Base-by-base conservation (phyloP, 2,329 filamentous ascomycete species). In the Ilyonectria sp. region DNA sequence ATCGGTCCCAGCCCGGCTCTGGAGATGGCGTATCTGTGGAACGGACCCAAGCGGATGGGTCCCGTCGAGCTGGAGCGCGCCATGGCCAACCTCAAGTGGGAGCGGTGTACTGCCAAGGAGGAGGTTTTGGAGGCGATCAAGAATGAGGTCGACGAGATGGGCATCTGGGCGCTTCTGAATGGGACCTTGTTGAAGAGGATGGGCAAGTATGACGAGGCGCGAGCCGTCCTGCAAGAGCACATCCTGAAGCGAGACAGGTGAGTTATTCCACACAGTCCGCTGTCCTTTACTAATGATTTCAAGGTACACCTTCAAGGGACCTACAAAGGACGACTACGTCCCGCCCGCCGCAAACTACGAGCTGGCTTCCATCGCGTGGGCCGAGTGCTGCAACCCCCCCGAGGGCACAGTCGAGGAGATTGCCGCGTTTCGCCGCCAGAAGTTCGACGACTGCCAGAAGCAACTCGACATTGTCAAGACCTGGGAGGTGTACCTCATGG, bases 11-110 rank as follows among this genome's bases (percentile, higher is more conserved):
- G 91, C 67, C 96, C 96, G 0, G 85, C 94, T 1, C 89, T 94
- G 75, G 96, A 98, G 83, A 97, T 98, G 92, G 91, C 93, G 13
- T 97, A 95, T 79, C 90, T 98, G 74, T 98, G 95, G 95, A 95
- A 94, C 76, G 95, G 95, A 0, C 90, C 90, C 74, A 95, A 93
- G 80, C 90, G 94, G 61, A 97, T 97, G 93, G 84, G 87, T 2
- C 74, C 82, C 1, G 82, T 82, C 0, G 88, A 95, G 67, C 83
- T 97, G 15, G 84, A 92, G 54, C 82, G 85, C 47, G 93, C 90
- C 0, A 78, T 94, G 43, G 81, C 78, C 1, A 86, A 87, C n/a
- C 81, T 97, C 11, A 83, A 85, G 0, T 97, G 89, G 88, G 82
- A 84, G 23, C 80, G 94, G 82, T 91, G 89, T 54, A 89, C 88